Evolutionary conservation across 129 eudicot species (phyloP).

Genomic region (Chrysanthemum lavandulifolium): DNA sequence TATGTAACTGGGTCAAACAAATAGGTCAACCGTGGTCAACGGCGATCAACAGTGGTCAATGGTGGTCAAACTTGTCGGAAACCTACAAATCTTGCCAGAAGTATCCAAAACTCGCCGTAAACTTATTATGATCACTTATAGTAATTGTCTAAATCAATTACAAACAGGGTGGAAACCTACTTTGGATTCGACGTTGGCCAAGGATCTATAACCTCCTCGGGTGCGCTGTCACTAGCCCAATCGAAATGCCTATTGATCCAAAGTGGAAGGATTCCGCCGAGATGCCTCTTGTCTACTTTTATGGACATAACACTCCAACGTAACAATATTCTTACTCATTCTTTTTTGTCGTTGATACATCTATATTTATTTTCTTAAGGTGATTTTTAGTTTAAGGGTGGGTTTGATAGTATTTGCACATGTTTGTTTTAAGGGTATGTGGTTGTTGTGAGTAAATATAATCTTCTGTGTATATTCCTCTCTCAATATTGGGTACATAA

Average conservation of each 20-base stretch:
- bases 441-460: no score
- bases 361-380: neutral
- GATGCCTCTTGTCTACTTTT: slow-evolving; percentile 91
- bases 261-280: slow-evolving; percentile 98
- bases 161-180: slow-evolving; percentile 99
- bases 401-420: neutral
- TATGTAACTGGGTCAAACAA: no score
- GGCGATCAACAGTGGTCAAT: no score
- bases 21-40: no score
- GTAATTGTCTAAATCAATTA: no score
- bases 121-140: no score
- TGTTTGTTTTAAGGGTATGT: slow-evolving; percentile 1
- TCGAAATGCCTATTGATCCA: slow-evolving; percentile 96
- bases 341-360: slow-evolving; percentile 2
- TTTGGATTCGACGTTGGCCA: slow-evolving; percentile 90
- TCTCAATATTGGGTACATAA: no score
- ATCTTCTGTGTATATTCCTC: no score
- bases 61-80: no score
- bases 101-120: no score
- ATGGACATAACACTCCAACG: slow-evolving; percentile 86
- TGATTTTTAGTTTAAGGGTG: neutral
- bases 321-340: slow-evolving; percentile 21
- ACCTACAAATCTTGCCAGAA: no score
- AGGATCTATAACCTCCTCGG: slow-evolving; percentile 92
- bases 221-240: slow-evolving; percentile 87